Evolutionary conservation across 176 grass and related monocot species (phyloP), one percentile per base, ranked within the genome.

Genomic region (Cymbopogon citratus): DNA sequence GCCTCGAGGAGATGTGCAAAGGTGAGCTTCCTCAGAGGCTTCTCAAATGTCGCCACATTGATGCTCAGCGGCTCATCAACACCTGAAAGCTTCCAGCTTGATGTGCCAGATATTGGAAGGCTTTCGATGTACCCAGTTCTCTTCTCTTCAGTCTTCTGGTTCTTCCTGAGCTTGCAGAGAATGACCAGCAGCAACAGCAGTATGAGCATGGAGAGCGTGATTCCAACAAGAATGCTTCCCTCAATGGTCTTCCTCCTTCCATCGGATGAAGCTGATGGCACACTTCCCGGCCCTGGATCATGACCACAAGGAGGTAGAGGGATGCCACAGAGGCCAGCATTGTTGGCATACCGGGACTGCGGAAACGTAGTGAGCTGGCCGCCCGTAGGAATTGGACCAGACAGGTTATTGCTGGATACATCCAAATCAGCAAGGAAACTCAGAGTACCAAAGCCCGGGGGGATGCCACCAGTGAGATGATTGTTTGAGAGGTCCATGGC

Each of bases 21-120:
- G 39, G 96, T 99, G 26, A 99, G 87, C 87, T 88, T 99, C 87
- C 91, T 81, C 57, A 99, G 68, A 1, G 91, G 96, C 75, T 91
- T 99, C 90, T 99, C 96, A 33, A 99, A 99, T 6, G 91, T 93
- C 0, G 96, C 96, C n/a, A 99, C 85, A 62, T 95, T 99, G 87
- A 95, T 99, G 85, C 92, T 99, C 19, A 99, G 87, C 1, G 96
- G 96, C 75, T 99, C 96, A 1, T 66, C 77, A 0, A 91, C 90
- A 4, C 87, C 85, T 2, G 92, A 95, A 18, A 99, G 77, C 84
- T 99, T 99, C 96, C 96, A 99, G 69, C 91, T 93, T 4, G 91
- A 65, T 1, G 80, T 82, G 2, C 89, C 92, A 21, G 88, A 90
- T 10, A 64, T 88, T 10, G 92, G 91, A 2, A 99, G 91, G 82